Base-by-base conservation (phyloP, 2,329 filamentous ascomycete genomes). In the Cladobotryum mycophilum region DNA sequence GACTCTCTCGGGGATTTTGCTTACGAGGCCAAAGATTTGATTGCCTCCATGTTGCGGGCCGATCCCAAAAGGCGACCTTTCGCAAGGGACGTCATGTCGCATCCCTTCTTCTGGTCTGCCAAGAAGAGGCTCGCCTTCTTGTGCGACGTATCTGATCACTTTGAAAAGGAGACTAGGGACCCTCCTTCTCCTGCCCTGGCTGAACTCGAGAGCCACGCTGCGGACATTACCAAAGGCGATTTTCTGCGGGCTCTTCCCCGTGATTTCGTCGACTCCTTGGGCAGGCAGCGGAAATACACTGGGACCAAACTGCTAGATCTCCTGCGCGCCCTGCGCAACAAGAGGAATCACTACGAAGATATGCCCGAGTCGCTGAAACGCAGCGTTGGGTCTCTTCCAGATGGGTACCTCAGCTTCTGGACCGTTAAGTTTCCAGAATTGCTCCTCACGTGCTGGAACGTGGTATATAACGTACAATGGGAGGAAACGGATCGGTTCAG, bases 291-390 rank as follows among this genome's bases (percentile, higher is more conserved):
- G 62, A 96, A 96, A 69, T 99, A 99, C 69, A 93, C 87, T 0
- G 91, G 91, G 0, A 79, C 81, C 1, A 81, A 83, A 43, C 80
- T 99, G 64, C 71, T 99, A 49, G 93, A 99, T 68, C 76, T 99
- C 18, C 72, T 99, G 17, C 81, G 93, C 2, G 93, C 92, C 1
- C 73, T 99, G 50, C 79, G 93, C 20, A 99, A 99, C 70, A 99
- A 99, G 79, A 88, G 88, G 61, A 96, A 97, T 57, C 93, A 99
- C 65, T 99, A 96, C 66, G 91, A 96, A 63, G 93, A 99, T 66
- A 92, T 99, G 88, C 80, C 88, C 6, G 87, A 91, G 13, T 72
- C 82, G 45, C 79, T 96, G 55, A 92, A 79, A 61, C 73, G 73
- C 54, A 66, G 68, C 30, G 88, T 96, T 0, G 90, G 89, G 0